Base-by-base conservation (phyloP, 768 basidiomycete species). In the Mycena capillaripes region DNA sequence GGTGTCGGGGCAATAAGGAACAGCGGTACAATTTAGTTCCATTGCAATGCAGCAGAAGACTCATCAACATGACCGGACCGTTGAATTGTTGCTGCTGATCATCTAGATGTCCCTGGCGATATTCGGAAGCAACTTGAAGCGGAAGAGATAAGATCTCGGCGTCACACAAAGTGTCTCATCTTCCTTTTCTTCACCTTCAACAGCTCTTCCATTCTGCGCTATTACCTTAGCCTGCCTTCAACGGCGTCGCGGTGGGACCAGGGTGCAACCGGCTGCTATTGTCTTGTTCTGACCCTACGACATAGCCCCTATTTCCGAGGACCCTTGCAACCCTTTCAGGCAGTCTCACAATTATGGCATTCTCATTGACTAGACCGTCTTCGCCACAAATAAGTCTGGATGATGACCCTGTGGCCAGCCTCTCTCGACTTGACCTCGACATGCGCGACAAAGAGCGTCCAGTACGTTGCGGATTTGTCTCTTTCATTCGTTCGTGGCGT, bases 391-490 rank as follows among this genome's bases (percentile, higher is more conserved):
- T 75, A 75, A 16, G 36, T 8, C 63, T 69, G 23, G 70, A 75
- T 59, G 74, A 68, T 17, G 70, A 69, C 62, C 38, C 57, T 40
- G 44, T 44, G 25, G 36, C 70, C 17, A 57, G 6, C 67, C 53
- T 36, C 7, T 52, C 65, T 71, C 74, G 66, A 32, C 61, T 42
- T 63, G 70, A 70, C 66, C 50, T 30, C 63, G 70, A 71, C 63
- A 72, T 72, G 71, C 71, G 21, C 19, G 52, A 57, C 25, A 75
- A 72, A 71, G 70, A 75, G 63, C 74, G 74, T 58, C 70, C 70
- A 17, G 74, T 69, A 46, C 4, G 70, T 57, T 17, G 53, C 19
- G 7, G 29, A 21, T 10, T 23, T 23, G 38, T 30, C 11, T 8
- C 9, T 38, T 62, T 27, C 1, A 11, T 12, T 4, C 2, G 42